A percentile compares a stretch with the other conserved stretches of the same genome.
Evolutionary conservation across 495 filamentous ascomycete genomes (phyloP).

Genomic region (Tuber calosporum): DNA sequence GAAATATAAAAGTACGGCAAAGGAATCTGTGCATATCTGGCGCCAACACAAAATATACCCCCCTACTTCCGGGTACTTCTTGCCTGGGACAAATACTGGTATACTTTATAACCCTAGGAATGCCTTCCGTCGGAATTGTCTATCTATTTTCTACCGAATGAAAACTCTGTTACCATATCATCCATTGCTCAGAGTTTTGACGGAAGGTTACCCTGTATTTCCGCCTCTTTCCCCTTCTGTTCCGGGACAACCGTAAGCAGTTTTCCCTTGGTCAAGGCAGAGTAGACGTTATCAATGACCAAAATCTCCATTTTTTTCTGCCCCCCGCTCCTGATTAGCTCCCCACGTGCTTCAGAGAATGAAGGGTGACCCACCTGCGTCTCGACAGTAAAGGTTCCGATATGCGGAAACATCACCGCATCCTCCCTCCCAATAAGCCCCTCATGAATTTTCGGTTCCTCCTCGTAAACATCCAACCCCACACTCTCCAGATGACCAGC

Average conservation of each 20-base stretch:
- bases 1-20: not conserved
- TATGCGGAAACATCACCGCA: constrained; percentile 60
- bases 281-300: constrained; percentile 57
- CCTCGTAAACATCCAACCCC: constrained; percentile 64
- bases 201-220: constrained; percentile 6
- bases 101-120: not conserved
- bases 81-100: not conserved
- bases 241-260: constrained; percentile 65
- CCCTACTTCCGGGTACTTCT: not conserved
- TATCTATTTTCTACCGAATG: not conserved
- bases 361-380: constrained; percentile 43
- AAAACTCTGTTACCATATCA: not conserved
- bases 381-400: constrained; percentile 63
- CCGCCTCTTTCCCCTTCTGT: constrained; percentile 46
- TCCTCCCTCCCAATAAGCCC: constrained; percentile 55
- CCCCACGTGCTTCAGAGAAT: not conserved
- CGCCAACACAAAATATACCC: not conserved
- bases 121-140: not conserved
- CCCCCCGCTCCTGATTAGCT: not conserved
- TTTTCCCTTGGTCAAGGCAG: constrained; percentile 56
- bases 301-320: constrained; percentile 55
- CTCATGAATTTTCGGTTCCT: constrained; percentile 60
- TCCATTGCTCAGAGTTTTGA: not conserved
- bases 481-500: constrained; percentile 55
- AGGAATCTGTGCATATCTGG: not conserved